A percentile compares a stretch with the other conserved stretches of the same genome.
phyloP scores from a whole-genome alignment of 768 basidiomycete species.

The Hirschioporus abietinus region DNA sequence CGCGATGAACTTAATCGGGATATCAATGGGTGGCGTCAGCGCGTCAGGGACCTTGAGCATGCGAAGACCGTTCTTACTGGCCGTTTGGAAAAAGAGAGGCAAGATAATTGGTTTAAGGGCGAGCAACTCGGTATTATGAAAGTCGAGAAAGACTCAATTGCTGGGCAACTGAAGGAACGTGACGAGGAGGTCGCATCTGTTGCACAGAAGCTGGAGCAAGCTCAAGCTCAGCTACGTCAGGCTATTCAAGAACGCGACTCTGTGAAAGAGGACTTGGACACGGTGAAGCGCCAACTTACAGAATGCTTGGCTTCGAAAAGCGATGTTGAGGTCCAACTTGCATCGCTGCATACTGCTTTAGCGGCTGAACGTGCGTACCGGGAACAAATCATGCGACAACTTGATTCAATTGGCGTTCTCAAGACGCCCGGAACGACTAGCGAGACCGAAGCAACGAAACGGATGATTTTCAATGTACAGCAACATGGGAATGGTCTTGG shows the following conservation, averaged over 20 bases:
- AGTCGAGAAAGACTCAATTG: constrained; percentile 45
- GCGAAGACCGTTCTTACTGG: constrained; percentile 59
- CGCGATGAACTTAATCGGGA: constrained; percentile 86
- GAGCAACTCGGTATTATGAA: constrained; percentile 63
- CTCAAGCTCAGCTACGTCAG: constrained; percentile 12
- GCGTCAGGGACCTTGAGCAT: constrained; percentile 74
- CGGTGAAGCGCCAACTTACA: constrained; percentile 20
- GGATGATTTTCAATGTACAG: constrained; percentile 6
- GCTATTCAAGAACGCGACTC: constrained; percentile 9
- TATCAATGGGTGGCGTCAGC: constrained; percentile 78
- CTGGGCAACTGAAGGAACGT: constrained; percentile 45
- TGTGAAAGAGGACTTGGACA: constrained; percentile 24
- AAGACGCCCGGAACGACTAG: constrained; percentile 39
- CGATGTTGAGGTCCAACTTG: constrained; percentile 3
- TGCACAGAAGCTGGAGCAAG: constrained; percentile 23
- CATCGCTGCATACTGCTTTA: constrained; percentile 21
- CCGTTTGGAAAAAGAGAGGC: constrained; percentile 70
- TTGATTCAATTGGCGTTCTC: constrained; percentile 38
- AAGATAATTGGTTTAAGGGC: constrained; percentile 80
- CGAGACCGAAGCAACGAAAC: neutral
- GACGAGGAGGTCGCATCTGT: constrained; percentile 28
- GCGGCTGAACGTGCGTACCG: constrained; percentile 36
- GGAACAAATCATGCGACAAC: constrained; percentile 46
- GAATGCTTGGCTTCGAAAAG: neutral
- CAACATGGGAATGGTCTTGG: constrained; percentile 35